A percentile compares a stretch with the other conserved stretches of the same genome.
phyloP scores from a whole-genome alignment of 2,329 filamentous ascomycete genomes.

The Cercospora nicotianae region DNA sequence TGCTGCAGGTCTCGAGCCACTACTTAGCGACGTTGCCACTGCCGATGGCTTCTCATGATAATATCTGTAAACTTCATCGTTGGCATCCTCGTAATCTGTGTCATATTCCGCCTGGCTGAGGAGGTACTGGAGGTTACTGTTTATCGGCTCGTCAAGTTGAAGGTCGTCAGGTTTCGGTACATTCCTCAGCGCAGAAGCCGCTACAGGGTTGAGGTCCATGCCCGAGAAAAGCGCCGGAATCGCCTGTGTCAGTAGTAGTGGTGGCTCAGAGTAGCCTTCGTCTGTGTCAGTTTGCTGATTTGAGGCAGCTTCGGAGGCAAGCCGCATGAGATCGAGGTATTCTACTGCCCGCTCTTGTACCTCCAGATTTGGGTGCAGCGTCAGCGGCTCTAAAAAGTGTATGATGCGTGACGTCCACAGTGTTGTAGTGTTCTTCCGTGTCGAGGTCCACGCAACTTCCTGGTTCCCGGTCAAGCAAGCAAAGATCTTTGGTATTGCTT shows the following conservation, averaged over 20 bases:
- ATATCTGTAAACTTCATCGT: conserved; percentile 49
- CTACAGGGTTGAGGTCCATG: conserved; percentile 89
- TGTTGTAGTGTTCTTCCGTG: conserved; percentile 71
- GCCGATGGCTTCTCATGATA: conserved; percentile 46
- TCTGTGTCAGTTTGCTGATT: conserved; percentile 60
- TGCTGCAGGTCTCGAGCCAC: conserved; percentile 40
- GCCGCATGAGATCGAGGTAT: conserved; percentile 82
- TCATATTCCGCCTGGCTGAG: conserved; percentile 56
- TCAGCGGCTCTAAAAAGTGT: conserved; percentile 75
- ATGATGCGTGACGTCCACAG: conserved; percentile 80
- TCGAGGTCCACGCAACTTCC: conserved; percentile 66
- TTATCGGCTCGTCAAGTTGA: conserved; percentile 79
- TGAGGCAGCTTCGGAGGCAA: conserved; percentile 78
- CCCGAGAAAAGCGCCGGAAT: conserved; percentile 85
- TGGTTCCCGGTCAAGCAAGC: conserved; percentile 67
- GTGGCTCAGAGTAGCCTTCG: conserved; percentile 71
- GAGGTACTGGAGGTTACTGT: conserved; percentile 67
- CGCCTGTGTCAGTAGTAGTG: conserved; percentile 82
- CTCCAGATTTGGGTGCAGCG: conserved; percentile 81
- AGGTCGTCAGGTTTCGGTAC: conserved; percentile 76
- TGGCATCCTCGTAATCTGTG: conserved; percentile 42
- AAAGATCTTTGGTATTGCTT: conserved; percentile 84
- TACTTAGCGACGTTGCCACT: conserved; percentile 16
- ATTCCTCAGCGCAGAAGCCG: conserved; percentile 76
- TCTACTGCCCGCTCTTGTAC: conserved; percentile 94